Base-by-base conservation (phyloP, 495 filamentous ascomycete genomes). In the Trichoderma parareesei region DNA sequence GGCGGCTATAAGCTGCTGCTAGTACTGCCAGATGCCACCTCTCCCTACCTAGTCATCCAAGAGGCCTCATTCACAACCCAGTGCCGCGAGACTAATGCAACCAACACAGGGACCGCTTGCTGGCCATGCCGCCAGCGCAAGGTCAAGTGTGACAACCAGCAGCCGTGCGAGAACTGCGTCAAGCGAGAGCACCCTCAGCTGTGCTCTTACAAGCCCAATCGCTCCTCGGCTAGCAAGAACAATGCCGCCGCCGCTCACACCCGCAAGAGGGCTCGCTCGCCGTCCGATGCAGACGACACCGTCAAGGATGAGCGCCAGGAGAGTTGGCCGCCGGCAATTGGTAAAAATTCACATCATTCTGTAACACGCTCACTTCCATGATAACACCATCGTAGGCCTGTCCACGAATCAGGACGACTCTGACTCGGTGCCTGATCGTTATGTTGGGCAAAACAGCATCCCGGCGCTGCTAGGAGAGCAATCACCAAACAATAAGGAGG, bases 101-200 rank as follows among this genome's bases (percentile, higher is more conserved):
- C 27, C 64, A 49, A 10, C 70, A 16, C 67, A 84, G 82, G 82
- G 38, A 84, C 82, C 61, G 87, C 88, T 43, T 90, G 88, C 73
- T 90, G 88, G 77, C 87, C 88, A 38, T 90, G 88, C 73, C 79
- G 88, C 67, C 85, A 87, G 72, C 79, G 88, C 33, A 90, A 90
- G 69, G 88, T 90, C 49, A 90, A 88, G 76, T 90, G 88, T 70
- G 87, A 89, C 73, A 87, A 88, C 68, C 86, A 88, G 64, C 78
- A 85, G 57, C 88, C 88, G 1, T 90, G 88, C 71, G 85, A 89
- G 69, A 87, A 88, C 43, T 90, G 88, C 69, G 82, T 88, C 68
- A 89, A 89, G 77, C 81, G 88, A 66, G 87, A 89, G 65, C 87
- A 90, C 71, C 81, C 86, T 8, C 82, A 86, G 71, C 78, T 90